A percentile compares a stretch with the other conserved stretches of the same genome.
These are phyloP conservation scores for Hyaloperonospora arabidopsidis DNA, from an alignment of 352 stramenopile species.

Conservation along the genomic window DNA sequence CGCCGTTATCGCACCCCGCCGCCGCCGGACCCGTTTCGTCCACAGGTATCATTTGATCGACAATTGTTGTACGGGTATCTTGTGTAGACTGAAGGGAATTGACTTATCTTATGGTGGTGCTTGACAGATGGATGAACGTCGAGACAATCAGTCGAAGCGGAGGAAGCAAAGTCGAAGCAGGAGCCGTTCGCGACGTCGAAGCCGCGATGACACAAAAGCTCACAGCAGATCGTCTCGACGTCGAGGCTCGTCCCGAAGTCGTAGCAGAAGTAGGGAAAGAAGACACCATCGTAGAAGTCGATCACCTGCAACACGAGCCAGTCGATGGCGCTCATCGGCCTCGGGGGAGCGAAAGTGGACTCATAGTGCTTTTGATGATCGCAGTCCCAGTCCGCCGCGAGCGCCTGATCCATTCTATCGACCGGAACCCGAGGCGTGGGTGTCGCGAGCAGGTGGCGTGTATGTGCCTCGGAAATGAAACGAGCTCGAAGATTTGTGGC, in stretches of 20 bases:
- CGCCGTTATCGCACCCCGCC: slow-evolving; percentile 36
- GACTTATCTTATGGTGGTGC: slow-evolving; percentile 4
- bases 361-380: slow-evolving; percentile 62
- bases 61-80: too few relatives aligned
- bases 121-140: slow-evolving; percentile 39
- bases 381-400: slow-evolving; percentile 64
- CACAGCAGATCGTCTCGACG: slow-evolving; percentile 2
- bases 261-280: slow-evolving; percentile 22
- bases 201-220: background rate
- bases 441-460: slow-evolving; percentile 69
- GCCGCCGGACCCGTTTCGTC: slow-evolving; percentile 51
- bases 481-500: background rate
- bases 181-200: slow-evolving; percentile 13
- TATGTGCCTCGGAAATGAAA: slow-evolving; percentile 54
- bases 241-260: slow-evolving; percentile 13
- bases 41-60: slow-evolving; percentile 30
- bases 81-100: background rate
- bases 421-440: slow-evolving; percentile 60
- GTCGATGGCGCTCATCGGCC: slow-evolving; percentile 21
- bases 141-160: slow-evolving; percentile 7
- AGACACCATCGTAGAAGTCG: slow-evolving; percentile 22
- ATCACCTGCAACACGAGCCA: slow-evolving; percentile 8
- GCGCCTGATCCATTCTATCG: slow-evolving; percentile 54
- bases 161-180: slow-evolving; percentile 21
- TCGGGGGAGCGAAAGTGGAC: slow-evolving; percentile 46